phyloP scores from a whole-genome alignment of 2,329 filamentous ascomycete genomes.

The Penicillium sp. region DNA sequence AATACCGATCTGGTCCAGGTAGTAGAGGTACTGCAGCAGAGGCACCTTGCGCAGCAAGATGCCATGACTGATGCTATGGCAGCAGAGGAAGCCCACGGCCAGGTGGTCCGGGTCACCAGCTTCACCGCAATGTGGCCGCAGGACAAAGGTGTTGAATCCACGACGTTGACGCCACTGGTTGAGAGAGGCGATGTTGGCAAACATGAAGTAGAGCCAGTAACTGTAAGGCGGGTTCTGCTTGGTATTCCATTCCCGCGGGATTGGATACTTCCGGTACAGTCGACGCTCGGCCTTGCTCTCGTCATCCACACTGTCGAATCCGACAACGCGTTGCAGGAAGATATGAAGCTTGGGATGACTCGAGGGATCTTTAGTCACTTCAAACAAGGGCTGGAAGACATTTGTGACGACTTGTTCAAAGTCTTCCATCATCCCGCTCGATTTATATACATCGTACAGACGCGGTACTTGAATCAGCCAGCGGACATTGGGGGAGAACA shows the following conservation, averaged over 20 bases:
- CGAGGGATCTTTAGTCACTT: conserved; percentile 80
- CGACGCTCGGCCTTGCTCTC: conserved; percentile 94
- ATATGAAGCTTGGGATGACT: conserved; percentile 90
- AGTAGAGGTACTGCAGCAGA: conserved; percentile 92
- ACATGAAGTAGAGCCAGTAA: conserved; percentile 98
- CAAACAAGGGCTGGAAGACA: conserved; percentile 87
- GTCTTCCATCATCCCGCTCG: conserved; percentile 74
- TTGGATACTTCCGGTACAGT: conserved; percentile 91
- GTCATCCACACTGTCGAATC: conserved; percentile 96
- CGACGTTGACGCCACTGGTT: conserved; percentile 87
- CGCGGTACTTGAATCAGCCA: conserved; percentile 96
- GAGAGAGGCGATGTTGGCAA: conserved; percentile 85
- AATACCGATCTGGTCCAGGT: conserved; percentile 95
- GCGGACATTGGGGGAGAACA: conserved; percentile 94
- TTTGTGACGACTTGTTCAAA: conserved; percentile 90
- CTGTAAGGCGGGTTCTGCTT: conserved; percentile 97
- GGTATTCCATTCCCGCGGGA: conserved; percentile 80
- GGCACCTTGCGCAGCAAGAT: conserved; percentile 89
- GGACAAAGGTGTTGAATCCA: conserved; percentile 90
- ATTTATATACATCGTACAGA: conserved; percentile 93
- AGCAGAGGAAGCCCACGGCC: conserved; percentile 83
- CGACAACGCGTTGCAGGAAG: conserved; percentile 90
- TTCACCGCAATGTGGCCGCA: conserved; percentile 93
- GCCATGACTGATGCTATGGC: conserved; percentile 95
- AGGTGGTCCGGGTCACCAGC: conserved; percentile 95